Evolutionary conservation across 2,329 filamentous ascomycete species (phyloP), one percentile per base, ranked within the genome.

Genomic region (Cladosporium austrohemisphaericum): DNA sequence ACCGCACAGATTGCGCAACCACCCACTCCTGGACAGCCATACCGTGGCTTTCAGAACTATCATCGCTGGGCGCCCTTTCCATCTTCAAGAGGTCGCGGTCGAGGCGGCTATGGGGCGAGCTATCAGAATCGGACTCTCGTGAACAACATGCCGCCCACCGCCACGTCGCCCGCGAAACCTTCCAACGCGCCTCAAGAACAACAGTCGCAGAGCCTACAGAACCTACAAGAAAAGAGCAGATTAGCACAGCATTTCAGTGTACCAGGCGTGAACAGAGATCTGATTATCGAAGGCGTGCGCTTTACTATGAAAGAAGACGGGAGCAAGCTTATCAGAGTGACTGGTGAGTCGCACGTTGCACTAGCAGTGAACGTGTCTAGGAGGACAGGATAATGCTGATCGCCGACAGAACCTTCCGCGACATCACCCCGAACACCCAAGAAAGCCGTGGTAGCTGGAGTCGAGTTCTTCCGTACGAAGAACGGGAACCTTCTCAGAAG

Each of bases 381-480:
- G n/a, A n/a, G n/a, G n/a, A 26, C 18, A 14, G 11, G 29, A 29
- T 10, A 16, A 8, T 23, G 26, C n/a, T 7, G 14, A 23, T 13
- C 22, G 22, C n/a, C n/a, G 10, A 18, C 44, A 58, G 56, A 59
- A 52, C 55, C 62, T 40, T 52, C 55, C 45, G 55, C 52, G 9
- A 52, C 51, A 38, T 31, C 43, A 22, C 38, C 53, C 40, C 74
- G 77, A 40, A 94, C 89, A 2, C 90, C 90, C 0, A 93, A 90
- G 68, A 79, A 77, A 55, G 78, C 84, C 32, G 71, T 75, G 5
- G 74, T 95, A 53, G 87, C 85, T 45, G 88, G 88, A 33, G 86
- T 95, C 60, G 83, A 80, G 56, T 95, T 95, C 65, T 78, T 88
- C 60, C 81, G 90, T 57, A 95, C 88, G 68, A 94, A 92, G 66